Base-by-base conservation (phyloP, 306 rosid genomes). In the Quercus robur region DNA sequence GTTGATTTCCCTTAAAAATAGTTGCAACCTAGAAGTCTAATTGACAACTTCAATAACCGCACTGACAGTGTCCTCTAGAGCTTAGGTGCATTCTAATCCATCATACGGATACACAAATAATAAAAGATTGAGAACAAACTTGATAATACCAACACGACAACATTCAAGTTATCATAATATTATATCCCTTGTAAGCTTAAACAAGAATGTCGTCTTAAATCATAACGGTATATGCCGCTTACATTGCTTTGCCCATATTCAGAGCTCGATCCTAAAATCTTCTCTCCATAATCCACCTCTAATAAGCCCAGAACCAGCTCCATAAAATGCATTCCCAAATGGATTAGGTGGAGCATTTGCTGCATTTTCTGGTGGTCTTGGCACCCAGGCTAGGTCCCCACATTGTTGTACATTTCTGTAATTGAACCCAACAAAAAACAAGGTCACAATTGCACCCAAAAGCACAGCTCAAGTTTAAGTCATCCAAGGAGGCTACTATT, bases 211-310 rank as follows among this genome's bases (percentile, higher is more conserved):
- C 2, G 0, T 64, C 70, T 64, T 63, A 63, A 14, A 15, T 54
- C 33, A 38, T 15, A 14, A 28, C 38, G 46, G 25, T 17, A 56
- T 71, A 61, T 78, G 57, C 71, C 4, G 85, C 89, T 91, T 90
- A 93, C 99, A 79, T 95, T 95, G 97, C 99, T 93, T 88, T 95
- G 99, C 76, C 93, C 99, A 83, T 95, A 95, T 82, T 95, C 98
- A 54, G 97, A 93, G 83, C 99, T 87, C 1, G 96, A 95, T 74
- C 99, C 99, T 41, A 95, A 85, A 41, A 91, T 93, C 62, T 86
- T 95, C 78, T 93, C 99, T 20, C 99, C 99, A 80, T 95, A 91
- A 81, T 64, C 99, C 98, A 78, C 97, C 97, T 69, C 96, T 89
- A 75, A 95, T 95, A 61, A 95, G 94, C 57, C 99, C 99, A 1